These are phyloP conservation scores for Hansenula sp. DNA, from an alignment of 1,139 yeast genomes.

Conservation along the genomic window DNA sequence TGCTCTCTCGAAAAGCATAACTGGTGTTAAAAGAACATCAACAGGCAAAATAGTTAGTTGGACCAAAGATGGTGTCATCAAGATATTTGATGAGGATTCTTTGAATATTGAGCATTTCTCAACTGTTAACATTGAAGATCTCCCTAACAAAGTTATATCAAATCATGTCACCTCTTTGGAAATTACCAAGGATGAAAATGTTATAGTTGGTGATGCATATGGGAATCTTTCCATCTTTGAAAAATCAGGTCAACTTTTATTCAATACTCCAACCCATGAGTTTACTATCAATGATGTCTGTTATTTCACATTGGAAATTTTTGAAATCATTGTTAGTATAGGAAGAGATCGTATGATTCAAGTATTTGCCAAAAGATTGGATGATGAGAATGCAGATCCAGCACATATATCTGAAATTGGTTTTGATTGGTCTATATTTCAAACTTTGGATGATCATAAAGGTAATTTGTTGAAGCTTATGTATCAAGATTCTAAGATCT, in stretches of 20 bases:
- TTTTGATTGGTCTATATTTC: slow-evolving; percentile 44
- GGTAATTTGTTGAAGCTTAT: slow-evolving; percentile 44
- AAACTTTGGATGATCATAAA: slow-evolving; percentile 54
- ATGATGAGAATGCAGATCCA: neutral
- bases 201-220: slow-evolving; percentile 43
- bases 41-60: slow-evolving; percentile 32
- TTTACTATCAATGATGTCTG: slow-evolving; percentile 42
- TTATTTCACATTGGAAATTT: slow-evolving; percentile 25
- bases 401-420: slow-evolving; percentile 11
- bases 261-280: slow-evolving; percentile 41
- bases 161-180: slow-evolving; percentile 27
- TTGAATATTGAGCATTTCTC: slow-evolving; percentile 13
- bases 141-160: slow-evolving; percentile 23
- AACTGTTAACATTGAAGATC: slow-evolving; percentile 9
- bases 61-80: slow-evolving; percentile 39
- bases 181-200: slow-evolving; percentile 18
- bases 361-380: slow-evolving; percentile 29
- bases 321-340: slow-evolving; percentile 36
- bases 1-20: slow-evolving; percentile 32
- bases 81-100: slow-evolving; percentile 20
- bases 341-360: slow-evolving; percentile 65
- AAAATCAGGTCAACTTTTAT: slow-evolving; percentile 11
- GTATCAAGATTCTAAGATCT: slow-evolving; percentile 29
- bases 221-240: slow-evolving; percentile 32
- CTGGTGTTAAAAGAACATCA: slow-evolving; percentile 32